These are phyloP conservation scores for Hyphopichia fennica DNA, from an alignment of 1,139 yeast species.

Conservation along the genomic window DNA sequence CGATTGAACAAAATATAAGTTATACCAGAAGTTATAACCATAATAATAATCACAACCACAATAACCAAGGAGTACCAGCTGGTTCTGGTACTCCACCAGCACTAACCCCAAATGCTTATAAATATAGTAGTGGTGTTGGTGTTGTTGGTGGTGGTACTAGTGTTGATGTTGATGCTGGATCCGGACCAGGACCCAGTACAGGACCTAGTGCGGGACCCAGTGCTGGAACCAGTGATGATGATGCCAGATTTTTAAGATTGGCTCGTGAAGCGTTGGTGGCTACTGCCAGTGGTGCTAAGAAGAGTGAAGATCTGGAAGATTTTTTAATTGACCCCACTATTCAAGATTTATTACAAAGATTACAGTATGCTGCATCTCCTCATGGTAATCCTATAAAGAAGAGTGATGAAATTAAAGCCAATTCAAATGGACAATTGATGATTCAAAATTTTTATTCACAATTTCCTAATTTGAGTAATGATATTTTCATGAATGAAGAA, in stretches of 20 bases:
- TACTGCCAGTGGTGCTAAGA: constrained; percentile 36
- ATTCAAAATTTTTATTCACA: constrained; percentile 43
- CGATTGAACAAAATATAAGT: constrained; percentile 12
- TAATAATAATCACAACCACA: background rate
- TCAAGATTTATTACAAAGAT: constrained; percentile 47
- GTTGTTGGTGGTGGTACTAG: background rate
- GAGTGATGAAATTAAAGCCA: constrained; percentile 35
- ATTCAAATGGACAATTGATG: constrained; percentile 45
- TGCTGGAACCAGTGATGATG: constrained; percentile 37
- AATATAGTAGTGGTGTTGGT: too few relatives aligned
- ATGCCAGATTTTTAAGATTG: constrained; percentile 38
- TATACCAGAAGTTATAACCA: constrained; percentile 9
- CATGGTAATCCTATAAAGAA: constrained; percentile 49
- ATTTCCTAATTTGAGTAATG: constrained; percentile 46
- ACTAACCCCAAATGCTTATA: background rate
- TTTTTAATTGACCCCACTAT: constrained; percentile 53
- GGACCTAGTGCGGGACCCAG: too few relatives aligned
- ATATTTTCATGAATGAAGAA: constrained; percentile 27
- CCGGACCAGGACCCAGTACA: too few relatives aligned
- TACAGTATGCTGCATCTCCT: constrained; percentile 56
- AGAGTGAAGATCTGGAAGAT: background rate
- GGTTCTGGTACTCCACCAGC: background rate
- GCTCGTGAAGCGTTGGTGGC: constrained; percentile 51
- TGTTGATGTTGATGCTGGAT: background rate
- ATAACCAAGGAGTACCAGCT: too few relatives aligned